Base-by-base conservation (phyloP, 805 yeast genomes). In the Candida hispaniensis region DNA sequence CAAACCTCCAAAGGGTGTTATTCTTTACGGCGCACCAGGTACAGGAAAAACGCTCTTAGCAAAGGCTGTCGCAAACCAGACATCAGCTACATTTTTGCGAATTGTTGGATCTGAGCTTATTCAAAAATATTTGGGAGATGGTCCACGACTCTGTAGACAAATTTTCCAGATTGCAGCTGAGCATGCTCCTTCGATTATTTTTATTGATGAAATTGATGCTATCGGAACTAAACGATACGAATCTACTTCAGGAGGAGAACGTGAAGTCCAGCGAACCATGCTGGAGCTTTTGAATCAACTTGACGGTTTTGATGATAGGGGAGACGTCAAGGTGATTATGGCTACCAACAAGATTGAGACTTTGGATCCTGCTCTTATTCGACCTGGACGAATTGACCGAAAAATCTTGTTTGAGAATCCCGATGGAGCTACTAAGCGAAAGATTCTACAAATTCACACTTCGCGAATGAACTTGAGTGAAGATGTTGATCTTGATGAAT, bases 171-270 rank as follows among this genome's bases (percentile, higher is more conserved):
- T 85, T 30, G 98, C 98, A 2, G 91, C 86, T 15, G 98, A 91
- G 46, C 78, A 85, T 58, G 95, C 98, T 0, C 98, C 98, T 22
- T 77, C 94, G n/a, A 91, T 91, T 62, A 95, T 91, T 21, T 91
- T 91, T 53, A 91, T 91, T 46, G 98, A 91, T 63, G 98, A 91
- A 64, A 88, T 91, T 53, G 98, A 91, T 61, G 97, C 99, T 27
- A 91, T 91, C 55, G 99, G 98, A 60, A 80, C 94, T n/a, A 88
- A 88, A 58, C 76, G 99, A 59, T 86, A 88, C 58, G 95, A 88
- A 41, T 78, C 66, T 13, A 66, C 78, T 5, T 78, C 93, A 13
- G 96, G 97, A 26, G 97, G 97, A 54, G 97, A 88, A 61, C 73
- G 94, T 48, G 97, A 88, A 61, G 82, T 88, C 45, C 97, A 88